Evolutionary conservation across 1,284 basidiomycete genomes (phyloP), one percentile per base, ranked within the genome.

Genomic region (Ustilago esculenta): DNA sequence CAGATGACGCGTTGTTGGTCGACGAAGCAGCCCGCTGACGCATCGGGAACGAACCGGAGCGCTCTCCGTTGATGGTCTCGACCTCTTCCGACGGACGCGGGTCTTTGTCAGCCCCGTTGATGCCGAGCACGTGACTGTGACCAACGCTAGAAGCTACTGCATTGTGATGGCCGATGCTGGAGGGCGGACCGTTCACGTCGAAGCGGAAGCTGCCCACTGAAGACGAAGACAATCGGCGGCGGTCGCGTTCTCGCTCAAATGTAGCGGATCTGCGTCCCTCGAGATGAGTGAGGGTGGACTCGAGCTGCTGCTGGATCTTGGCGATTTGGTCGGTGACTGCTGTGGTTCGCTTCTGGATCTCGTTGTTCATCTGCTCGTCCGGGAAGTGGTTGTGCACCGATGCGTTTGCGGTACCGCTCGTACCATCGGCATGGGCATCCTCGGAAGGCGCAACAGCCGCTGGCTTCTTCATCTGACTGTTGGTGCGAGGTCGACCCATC

Each of bases 341-440:
- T 7, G 51, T 68, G 12, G 77, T 79, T 14, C 76, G 63, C 50
- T 68, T 46, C 45, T 76, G 73, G 34, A 79, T 77, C 58, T 79
- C 77, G 55, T 49, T 58, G 55, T 79, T 77, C 73, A 77, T 75
- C 65, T 77, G 75, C 34, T 79, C 76, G 41, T 79, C 76, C n/a
- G 73, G 69, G 60, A 75, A 76, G 54, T 74, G 76, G 39, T 76
- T 69, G 46, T 56, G 47, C 18, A 44, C 9, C 1, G 58, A 61
- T 21, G 58, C 52, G 57, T 45, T 42, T 32, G 20, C 41, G 20
- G 33, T 48, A 40, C 29, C 41, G 34, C 20, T 35, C n/a, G 36
- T 34, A 20, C 51, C 32, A 27, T 46, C 39, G 45, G 53, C 27
- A 21, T 52, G 54, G 21, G 29, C 48, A 29, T 41, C 43, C 24